Evolutionary conservation across 208 protist species (phyloP).

Genomic region (Crithidia bombi): DNA sequence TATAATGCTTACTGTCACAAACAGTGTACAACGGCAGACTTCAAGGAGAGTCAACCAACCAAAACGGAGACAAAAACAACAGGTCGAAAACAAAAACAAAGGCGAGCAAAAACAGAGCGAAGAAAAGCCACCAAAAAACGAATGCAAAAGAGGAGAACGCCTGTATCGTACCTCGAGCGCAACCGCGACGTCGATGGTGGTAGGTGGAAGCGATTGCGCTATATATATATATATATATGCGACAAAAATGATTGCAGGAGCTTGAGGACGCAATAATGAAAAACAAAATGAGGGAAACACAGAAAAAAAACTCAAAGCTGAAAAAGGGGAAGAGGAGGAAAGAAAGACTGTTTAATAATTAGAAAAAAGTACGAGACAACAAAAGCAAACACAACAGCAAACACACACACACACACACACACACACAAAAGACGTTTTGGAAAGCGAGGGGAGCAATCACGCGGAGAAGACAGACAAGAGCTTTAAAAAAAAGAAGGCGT

Average conservation of each 20-base stretch:
- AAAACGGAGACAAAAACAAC: background rate
- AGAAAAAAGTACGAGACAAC: no score
- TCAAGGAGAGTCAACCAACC: background rate
- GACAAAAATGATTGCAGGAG: background rate
- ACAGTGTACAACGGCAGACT: no score
- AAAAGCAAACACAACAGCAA: no score
- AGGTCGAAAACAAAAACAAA: background rate
- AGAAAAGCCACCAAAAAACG: no score
- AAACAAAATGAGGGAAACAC: background rate
- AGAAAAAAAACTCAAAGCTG: background rate
- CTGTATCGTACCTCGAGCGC: background rate
- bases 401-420: no score
- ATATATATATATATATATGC: background rate
- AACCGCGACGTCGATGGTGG: background rate
- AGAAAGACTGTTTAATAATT: no score
- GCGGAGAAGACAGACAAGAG: no score
- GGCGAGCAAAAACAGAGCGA: background rate
- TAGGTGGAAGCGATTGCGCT: background rate
- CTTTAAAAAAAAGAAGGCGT: constrained; percentile 10
- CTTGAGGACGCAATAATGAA: background rate
- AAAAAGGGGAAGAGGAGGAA: no score
- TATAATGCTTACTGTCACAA: no score
- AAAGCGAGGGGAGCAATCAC: no score
- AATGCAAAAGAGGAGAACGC: no score
- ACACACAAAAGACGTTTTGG: no score